Percentiles rank a stretch among this genome's conserved stretches.
These are phyloP conservation scores for Cercospora sp. DNA, from an alignment of 2,329 filamentous ascomycete species.

Conservation along the genomic window DNA sequence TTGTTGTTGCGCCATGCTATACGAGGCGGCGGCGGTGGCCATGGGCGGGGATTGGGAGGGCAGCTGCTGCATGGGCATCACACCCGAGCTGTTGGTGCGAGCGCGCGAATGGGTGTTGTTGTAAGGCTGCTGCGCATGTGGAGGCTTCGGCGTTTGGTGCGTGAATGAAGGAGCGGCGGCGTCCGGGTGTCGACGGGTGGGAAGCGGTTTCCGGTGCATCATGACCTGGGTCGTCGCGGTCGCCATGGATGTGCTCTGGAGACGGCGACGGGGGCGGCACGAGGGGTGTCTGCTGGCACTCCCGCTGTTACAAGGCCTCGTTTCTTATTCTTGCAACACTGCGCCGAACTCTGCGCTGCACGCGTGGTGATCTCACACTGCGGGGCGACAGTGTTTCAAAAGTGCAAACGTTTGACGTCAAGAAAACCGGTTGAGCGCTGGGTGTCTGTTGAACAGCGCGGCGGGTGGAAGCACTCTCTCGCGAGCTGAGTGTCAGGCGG, in stretches of 20 bases:
- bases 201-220: conserved; percentile 14
- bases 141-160: conserved; percentile 19
- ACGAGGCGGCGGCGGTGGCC: conserved; percentile 22
- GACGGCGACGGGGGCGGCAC: background rate
- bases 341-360: conserved; percentile 6
- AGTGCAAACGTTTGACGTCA: conserved; percentile 1
- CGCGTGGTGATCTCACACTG: conserved; percentile 4
- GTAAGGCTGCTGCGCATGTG: conserved; percentile 16
- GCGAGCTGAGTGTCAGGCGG: background rate
- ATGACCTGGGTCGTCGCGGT: conserved; percentile 10
- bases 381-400: conserved; percentile 2
- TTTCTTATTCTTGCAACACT: background rate
- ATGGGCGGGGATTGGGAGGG: conserved; percentile 21
- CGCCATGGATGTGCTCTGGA: background rate
- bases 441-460: background rate
- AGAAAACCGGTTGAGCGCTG: background rate
- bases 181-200: conserved; percentile 9
- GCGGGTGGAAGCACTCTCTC: background rate
- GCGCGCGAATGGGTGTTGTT: conserved; percentile 43
- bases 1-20: conserved; percentile 26
- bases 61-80: conserved; percentile 24
- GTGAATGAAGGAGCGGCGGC: conserved; percentile 2
- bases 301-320: background rate
- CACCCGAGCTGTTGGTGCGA: conserved; percentile 45
- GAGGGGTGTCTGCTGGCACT: background rate